Evolutionary conservation across 2,329 filamentous ascomycete genomes (phyloP), one percentile per base, ranked within the genome.

Genomic region (Colletotrichum lindemuthianum): DNA sequence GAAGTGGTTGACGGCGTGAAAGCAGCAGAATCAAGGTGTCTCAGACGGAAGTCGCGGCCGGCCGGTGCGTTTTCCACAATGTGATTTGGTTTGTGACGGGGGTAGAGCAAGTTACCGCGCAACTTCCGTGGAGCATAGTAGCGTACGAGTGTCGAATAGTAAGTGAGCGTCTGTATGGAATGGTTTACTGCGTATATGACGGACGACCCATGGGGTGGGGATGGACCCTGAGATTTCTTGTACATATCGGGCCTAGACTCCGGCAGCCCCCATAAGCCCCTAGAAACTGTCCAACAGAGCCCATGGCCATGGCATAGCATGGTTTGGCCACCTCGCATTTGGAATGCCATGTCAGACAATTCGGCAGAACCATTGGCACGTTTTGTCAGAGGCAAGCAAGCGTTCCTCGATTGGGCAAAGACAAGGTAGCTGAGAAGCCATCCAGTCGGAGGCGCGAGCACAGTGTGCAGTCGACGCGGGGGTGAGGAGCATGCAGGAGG

Each of bases 201-300:
- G 24, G 13, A 9, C 11, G 50, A 15, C 40, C 34, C 53, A 34
- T 50, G 61, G 57, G 39, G n/a, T n/a, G n/a, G 39, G 40, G 51
- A 51, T 60, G 57, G 61, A 65, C 61, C 61, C 61, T 65, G 50
- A 65, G 45, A 60, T 51, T 51, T 64, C 52, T 34, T 48, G 39
- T 24, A 55, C 41, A 50, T 41, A 39, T 50, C 36, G 39, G 50
- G 61, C 15, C 50, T 50, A 44, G 50, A 44, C 50, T 39, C 49
- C 43, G 24, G 33, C n/a, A n/a, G 34, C 24, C 34, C 37, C 41
- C 56, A 41, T 32, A 24, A 24, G 36, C 34, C 53, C 53, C 53
- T 56, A 54, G 11, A 43, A 13, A 34, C 11, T 34, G 24, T 43
- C n/a, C 15, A 15, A 43, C 8, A 44, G 41, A 44, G 41, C 15